phyloP scores from a whole-genome alignment of 306 rosid genomes.

The Purshia tridentata region DNA sequence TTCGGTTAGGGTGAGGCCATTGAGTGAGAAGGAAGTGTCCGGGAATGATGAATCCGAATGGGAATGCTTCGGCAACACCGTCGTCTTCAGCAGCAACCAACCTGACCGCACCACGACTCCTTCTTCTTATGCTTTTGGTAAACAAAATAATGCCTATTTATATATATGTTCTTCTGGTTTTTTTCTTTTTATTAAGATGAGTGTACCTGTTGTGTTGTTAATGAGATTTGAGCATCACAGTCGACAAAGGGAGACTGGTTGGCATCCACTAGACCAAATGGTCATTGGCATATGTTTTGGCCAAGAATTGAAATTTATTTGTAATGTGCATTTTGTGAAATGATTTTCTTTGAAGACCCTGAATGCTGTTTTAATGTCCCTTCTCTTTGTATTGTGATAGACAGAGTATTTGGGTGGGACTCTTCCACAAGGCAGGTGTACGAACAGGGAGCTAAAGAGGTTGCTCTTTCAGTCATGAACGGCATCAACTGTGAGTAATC shows the following conservation, averaged over 20 bases:
- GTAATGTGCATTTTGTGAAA: neutral
- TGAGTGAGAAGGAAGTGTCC: slow-evolving; percentile 56
- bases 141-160: neutral
- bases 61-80: slow-evolving; percentile 51
- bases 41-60: slow-evolving; percentile 56
- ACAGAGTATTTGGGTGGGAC: slow-evolving; percentile 66
- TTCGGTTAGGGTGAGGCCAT: slow-evolving; percentile 74
- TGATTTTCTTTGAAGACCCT: neutral
- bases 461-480: slow-evolving; percentile 74
- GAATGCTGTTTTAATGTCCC: neutral
- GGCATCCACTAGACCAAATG: no score
- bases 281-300: neutral
- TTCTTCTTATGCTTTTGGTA: slow-evolving; percentile 63
- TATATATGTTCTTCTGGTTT: no score
- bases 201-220: no score
- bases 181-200: no score
- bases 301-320: neutral
- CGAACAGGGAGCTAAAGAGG: slow-evolving; percentile 75
- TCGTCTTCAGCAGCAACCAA: slow-evolving; percentile 39
- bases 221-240: no score
- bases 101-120: slow-evolving; percentile 46
- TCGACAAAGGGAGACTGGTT: no score
- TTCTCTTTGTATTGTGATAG: slow-evolving; percentile 31
- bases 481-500: slow-evolving; percentile 82
- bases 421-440: slow-evolving; percentile 66